These are phyloP conservation scores for Trichoderma polysporum DNA, from an alignment of 2,329 filamentous ascomycete species.

Conservation along the genomic window DNA sequence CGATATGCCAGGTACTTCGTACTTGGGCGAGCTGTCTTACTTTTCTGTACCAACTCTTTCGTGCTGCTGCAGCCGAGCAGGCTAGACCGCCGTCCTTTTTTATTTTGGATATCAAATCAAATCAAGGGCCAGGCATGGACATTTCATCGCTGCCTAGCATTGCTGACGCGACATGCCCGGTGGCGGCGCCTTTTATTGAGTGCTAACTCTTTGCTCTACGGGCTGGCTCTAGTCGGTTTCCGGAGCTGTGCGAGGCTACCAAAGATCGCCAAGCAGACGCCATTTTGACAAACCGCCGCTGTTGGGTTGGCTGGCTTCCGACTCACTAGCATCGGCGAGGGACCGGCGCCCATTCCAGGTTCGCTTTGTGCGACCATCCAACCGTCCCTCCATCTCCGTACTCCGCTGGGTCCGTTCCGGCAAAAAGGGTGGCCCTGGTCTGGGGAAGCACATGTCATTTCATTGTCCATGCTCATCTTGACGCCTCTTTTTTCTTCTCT, in stretches of 20 bases:
- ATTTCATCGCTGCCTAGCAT: neutral
- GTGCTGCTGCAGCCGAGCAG: neutral
- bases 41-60: neutral
- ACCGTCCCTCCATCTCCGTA: neutral
- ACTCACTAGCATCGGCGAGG: conserved; percentile 15
- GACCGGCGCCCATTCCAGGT: conserved; percentile 14
- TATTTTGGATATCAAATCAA: neutral
- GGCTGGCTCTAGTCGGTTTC: neutral
- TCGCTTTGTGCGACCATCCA: conserved; percentile 12
- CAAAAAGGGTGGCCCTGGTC: conserved; percentile 21
- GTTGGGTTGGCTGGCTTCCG: neutral
- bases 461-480: conserved; percentile 4
- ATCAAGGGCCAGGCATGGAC: neutral
- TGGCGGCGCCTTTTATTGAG: conserved; percentile 8
- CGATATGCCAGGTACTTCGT: neutral
- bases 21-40: neutral
- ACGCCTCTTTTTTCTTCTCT: neutral
- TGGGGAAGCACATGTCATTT: conserved; percentile 23
- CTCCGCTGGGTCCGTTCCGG: conserved; percentile 20
- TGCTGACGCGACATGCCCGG: neutral
- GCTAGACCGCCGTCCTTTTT: neutral
- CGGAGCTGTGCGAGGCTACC: neutral
- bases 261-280: conserved; percentile 18
- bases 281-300: conserved; percentile 14
- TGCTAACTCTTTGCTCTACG: no score